Conservation (phyloP, 1,284 basidiomycete genomes). For the Trichosporon sp. region DNA sequence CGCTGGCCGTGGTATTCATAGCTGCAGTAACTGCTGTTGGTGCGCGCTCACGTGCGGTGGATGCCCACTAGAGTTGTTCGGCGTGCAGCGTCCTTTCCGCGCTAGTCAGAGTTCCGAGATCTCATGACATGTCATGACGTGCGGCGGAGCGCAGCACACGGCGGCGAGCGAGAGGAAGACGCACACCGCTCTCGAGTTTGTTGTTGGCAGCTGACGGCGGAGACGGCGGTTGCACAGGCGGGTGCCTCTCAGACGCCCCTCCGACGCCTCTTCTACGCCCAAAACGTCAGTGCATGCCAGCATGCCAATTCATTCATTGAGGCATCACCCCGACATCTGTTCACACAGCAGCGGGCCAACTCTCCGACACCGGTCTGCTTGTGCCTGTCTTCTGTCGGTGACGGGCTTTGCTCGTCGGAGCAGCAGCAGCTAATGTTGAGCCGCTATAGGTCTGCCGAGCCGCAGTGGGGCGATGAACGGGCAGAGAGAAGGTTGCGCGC, state of each 20-base stretch:
- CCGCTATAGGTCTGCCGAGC: neutral
- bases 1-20: neutral
- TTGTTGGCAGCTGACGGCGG: neutral
- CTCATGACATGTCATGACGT: neutral
- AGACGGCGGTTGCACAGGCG: neutral
- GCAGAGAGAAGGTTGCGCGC: conserved; percentile 2
- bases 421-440: neutral
- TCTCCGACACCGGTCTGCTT: neutral
- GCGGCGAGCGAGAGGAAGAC: neutral
- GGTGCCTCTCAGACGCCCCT: neutral
- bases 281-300: neutral
- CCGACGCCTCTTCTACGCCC: neutral
- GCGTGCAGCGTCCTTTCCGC: conserved; percentile 1
- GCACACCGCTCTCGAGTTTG: too few species aligned
- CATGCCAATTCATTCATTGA: neutral
- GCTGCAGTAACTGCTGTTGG: too few species aligned
- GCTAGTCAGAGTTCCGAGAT: neutral
- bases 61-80: conserved; percentile 6
- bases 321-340: neutral
- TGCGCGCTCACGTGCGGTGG: neutral
- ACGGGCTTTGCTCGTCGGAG: neutral
- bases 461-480: conserved; percentile 11
- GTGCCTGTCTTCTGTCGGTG: neutral
- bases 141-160: neutral
- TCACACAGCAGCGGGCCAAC: neutral